Evolutionary conservation across 169 alveolate genomes (phyloP), one percentile per base, ranked within the genome.

Genomic region (Plasmodium sp.): DNA sequence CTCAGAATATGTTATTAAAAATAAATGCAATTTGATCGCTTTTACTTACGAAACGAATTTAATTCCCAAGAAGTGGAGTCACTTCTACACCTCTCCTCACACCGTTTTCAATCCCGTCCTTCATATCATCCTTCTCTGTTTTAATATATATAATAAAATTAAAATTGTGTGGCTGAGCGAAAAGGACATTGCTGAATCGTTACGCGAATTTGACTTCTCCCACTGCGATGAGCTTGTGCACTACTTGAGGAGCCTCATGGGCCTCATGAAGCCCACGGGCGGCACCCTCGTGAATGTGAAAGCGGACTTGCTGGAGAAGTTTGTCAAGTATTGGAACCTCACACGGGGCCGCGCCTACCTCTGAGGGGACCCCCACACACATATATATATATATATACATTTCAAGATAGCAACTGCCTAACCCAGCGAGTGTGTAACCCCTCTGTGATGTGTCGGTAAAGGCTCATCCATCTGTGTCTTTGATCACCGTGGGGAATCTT

Each of bases 71-170:
- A 86, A 86, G 39, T 58, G 80, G 43, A 86, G 56, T 77, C 75
- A 75, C 31, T 75, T 77, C 2, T 86, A 86, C 71, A 86, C 93
- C n/a, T 51, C 79, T 33, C 93, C 93, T 31, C 93, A 86, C 54
- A 86, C 93, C 7, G 93, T 86, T 86, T 77, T 86, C 14, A 75
- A 86, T 86, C 93, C 93, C 41, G 62, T 86, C n/a, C 79, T 86
- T n/a, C 93, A 86, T 51, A 86, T 86, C 36, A 54, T 67, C n/a
- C 71, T 75, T 86, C 72, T 86, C 39, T 86, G 93, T 54, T 86
- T 86, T 77, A 86, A 86, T 54, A 36, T 86, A 31, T 86, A 86
- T 56, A 86, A 86, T 45, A 86, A 86, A 86, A 86, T 86, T 31
- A 86, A 77, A 33, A 48, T 86, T 75, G 85, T 86, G 41, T 86